Conservation (phyloP, 768 basidiomycete species). For the Russula sp. region DNA sequence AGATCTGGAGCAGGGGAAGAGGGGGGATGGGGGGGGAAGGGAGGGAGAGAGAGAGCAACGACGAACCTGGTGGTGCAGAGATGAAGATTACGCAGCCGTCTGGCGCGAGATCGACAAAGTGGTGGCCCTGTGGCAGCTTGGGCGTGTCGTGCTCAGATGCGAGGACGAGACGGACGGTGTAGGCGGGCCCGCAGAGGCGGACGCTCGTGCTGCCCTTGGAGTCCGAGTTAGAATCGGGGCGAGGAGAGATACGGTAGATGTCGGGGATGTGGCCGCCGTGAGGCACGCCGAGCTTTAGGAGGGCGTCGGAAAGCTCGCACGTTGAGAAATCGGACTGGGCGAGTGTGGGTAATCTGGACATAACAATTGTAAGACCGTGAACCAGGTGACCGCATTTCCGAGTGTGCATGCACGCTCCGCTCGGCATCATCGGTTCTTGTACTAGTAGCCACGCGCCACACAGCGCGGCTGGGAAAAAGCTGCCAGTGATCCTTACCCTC, state of each 20-base stretch:
- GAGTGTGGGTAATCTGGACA: constrained; percentile 13
- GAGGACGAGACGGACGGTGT: constrained; percentile 80
- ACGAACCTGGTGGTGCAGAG: constrained; percentile 62
- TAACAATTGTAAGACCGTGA: too few relatives aligned
- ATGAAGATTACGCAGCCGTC: constrained; percentile 65
- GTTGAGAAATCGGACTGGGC: constrained; percentile 46
- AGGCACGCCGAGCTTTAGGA: constrained; percentile 67
- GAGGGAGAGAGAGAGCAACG: neutral
- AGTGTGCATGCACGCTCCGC: too few relatives aligned
- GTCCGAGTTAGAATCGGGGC: constrained; percentile 29
- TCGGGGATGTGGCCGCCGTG: constrained; percentile 82
- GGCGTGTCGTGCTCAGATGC: constrained; percentile 54
- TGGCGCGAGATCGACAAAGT: constrained; percentile 79
- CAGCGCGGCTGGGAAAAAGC: neutral
- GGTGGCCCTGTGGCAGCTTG: constrained; percentile 57
- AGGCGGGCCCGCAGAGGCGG: constrained; percentile 69
- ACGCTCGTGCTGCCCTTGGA: constrained; percentile 22
- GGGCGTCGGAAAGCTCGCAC: constrained; percentile 85
- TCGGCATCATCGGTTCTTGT: too few relatives aligned
- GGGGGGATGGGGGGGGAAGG: neutral
- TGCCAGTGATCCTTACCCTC: neutral
- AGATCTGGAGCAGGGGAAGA: neutral
- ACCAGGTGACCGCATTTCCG: too few relatives aligned
- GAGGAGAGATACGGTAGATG: constrained; percentile 52
- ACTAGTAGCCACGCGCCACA: neutral